A percentile compares a stretch with the other conserved stretches of the same genome.
These are phyloP conservation scores for Diplodia scrobiculata DNA, from an alignment of 2,329 filamentous ascomycete genomes.

Conservation along the genomic window DNA sequence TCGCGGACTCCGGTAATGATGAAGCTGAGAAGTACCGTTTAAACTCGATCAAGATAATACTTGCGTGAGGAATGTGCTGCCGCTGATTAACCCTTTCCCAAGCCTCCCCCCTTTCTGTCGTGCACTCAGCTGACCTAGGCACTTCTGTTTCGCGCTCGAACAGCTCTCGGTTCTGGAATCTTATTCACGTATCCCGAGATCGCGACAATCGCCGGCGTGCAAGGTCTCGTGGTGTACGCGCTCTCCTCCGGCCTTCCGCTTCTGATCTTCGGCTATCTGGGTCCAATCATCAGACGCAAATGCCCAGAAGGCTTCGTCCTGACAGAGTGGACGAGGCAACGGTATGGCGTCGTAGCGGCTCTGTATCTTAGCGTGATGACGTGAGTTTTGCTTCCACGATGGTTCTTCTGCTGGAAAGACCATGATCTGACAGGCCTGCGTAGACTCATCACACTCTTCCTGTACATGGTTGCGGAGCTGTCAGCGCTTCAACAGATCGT, in stretches of 20 bases:
- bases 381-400: conserved; percentile 35
- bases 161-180: conserved; percentile 81
- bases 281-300: conserved; percentile 75
- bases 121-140: conserved; percentile 40
- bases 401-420: not conserved
- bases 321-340: conserved; percentile 79
- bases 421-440: not conserved
- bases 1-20: conserved; percentile 40
- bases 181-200: conserved; percentile 81
- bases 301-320: conserved; percentile 82
- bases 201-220: conserved; percentile 74
- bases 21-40: conserved; percentile 96
- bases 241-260: conserved; percentile 71
- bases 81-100: conserved; percentile 61
- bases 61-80: conserved; percentile 98
- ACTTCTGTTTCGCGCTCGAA: conserved; percentile 32
- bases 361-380: conserved; percentile 77
- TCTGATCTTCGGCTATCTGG: conserved; percentile 71
- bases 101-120: conserved; percentile 31
- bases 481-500: conserved; percentile 80
- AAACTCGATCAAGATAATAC: conserved; percentile 98
- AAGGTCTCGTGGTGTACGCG: conserved; percentile 76
- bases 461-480: conserved; percentile 85
- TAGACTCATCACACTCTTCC: conserved; percentile 72
- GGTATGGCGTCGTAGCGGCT: conserved; percentile 69